Conservation (phyloP, 2,329 filamentous ascomycete species). For the Aureobasidium pullulans region DNA sequence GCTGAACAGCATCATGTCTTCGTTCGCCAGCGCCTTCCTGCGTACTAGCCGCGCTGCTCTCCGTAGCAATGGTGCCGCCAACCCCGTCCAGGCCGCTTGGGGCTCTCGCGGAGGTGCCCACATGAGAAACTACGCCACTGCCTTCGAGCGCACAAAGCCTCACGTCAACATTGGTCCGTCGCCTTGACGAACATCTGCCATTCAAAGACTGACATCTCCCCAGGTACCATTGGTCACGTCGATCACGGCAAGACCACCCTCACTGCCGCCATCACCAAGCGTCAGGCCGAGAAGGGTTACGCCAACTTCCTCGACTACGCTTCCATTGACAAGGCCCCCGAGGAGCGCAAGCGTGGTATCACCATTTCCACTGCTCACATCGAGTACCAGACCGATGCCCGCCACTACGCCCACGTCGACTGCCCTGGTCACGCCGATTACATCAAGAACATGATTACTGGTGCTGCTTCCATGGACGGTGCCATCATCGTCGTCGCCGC, state of each 20-base stretch:
- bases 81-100: slow-evolving; percentile 67
- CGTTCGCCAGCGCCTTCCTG: slow-evolving; percentile 73
- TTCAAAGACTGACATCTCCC: background rate
- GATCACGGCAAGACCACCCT: slow-evolving; percentile 82
- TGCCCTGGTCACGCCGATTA: slow-evolving; percentile 99
- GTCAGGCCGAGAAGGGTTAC: slow-evolving; percentile 88
- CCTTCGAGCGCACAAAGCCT: slow-evolving; percentile 84
- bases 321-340: slow-evolving; percentile 96
- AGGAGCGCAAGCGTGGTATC: slow-evolving; percentile 99
- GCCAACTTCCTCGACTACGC: slow-evolving; percentile 96
- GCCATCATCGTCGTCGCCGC: slow-evolving; percentile 98
- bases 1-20: slow-evolving; percentile 59
- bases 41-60: slow-evolving; percentile 73
- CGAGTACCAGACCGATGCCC: slow-evolving; percentile 88
- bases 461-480: slow-evolving; percentile 98
- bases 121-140: slow-evolving; percentile 54
- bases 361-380: slow-evolving; percentile 98
- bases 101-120: slow-evolving; percentile 56
- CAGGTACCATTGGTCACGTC: slow-evolving; percentile 96
- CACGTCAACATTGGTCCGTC: slow-evolving; percentile 91
- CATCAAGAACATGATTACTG: slow-evolving; percentile 99
- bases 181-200: slow-evolving; percentile 79
- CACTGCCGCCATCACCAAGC: slow-evolving; percentile 97
- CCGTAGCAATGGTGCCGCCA: slow-evolving; percentile 58
- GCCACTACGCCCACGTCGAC: slow-evolving; percentile 99